A percentile compares a stretch with the other conserved stretches of the same genome.
These are phyloP conservation scores for Ehretia macrophylla DNA, from an alignment of 257 asterid species.

Conservation along the genomic window DNA sequence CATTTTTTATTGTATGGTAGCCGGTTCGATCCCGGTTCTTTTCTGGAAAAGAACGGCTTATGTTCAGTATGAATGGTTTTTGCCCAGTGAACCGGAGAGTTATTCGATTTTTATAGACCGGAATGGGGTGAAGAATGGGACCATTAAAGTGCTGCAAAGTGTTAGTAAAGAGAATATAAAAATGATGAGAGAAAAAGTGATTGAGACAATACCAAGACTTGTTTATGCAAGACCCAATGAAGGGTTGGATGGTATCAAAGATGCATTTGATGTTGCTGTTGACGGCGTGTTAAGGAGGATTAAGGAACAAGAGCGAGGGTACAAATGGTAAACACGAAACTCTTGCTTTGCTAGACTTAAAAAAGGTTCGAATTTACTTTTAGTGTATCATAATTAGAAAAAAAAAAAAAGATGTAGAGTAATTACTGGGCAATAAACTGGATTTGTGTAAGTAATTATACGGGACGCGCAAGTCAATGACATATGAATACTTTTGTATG, in stretches of 20 bases:
- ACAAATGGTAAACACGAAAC: conserved; percentile 29
- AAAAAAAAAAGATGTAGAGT: too few relatives aligned
- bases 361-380: too few relatives aligned
- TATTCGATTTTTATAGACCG: conserved; percentile 75
- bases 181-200: conserved; percentile 60
- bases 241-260: conserved; percentile 54
- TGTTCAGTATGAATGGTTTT: conserved; percentile 70
- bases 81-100: conserved; percentile 59
- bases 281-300: conserved; percentile 56
- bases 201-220: conserved; percentile 47
- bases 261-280: conserved; percentile 78
- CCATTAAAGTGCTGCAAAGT: conserved; percentile 42
- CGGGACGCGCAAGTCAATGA: too few relatives aligned
- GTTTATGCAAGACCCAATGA: conserved; percentile 43
- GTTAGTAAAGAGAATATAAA: conserved; percentile 38
- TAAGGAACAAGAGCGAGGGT: conserved; percentile 34
- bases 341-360: too few relatives aligned
- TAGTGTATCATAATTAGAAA: too few relatives aligned
- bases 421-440: too few relatives aligned
- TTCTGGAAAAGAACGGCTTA: conserved; percentile 78
- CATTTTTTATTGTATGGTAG: conserved; percentile 82
- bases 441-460: too few relatives aligned
- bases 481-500: too few relatives aligned
- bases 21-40: conserved; percentile 81
- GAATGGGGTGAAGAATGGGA: conserved; percentile 53